These are phyloP conservation scores for Fusarium zealandicum DNA, from an alignment of 2,329 filamentous ascomycete genomes.

Conservation along the genomic window DNA sequence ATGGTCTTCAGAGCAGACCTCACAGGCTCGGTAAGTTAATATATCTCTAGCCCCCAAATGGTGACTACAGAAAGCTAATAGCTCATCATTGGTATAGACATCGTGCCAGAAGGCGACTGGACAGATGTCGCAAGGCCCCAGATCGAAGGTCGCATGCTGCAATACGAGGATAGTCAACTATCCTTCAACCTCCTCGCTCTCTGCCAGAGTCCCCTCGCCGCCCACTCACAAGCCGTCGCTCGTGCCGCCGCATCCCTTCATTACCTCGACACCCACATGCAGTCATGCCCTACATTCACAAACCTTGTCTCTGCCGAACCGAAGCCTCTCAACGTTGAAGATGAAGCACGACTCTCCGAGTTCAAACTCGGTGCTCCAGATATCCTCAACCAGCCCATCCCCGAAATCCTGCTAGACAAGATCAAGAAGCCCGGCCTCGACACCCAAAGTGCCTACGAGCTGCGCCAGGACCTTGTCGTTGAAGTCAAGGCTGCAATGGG, in stretches of 20 bases:
- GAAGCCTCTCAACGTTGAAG: constrained; percentile 33
- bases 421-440: constrained; percentile 17
- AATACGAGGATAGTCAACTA: constrained; percentile 69
- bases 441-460: constrained; percentile 41
- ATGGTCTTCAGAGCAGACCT: constrained; percentile 80
- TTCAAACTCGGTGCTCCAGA: constrained; percentile 42
- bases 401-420: constrained; percentile 20
- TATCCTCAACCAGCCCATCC: constrained; percentile 34
- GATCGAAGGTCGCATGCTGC: constrained; percentile 72
- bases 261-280: constrained; percentile 47
- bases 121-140: constrained; percentile 67
- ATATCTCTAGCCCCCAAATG: no score
- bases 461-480: constrained; percentile 50
- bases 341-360: constrained; percentile 39
- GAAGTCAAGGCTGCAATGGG: constrained; percentile 53
- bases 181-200: constrained; percentile 83
- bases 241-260: constrained; percentile 51
- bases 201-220: constrained; percentile 68
- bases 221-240: constrained; percentile 57
- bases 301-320: constrained; percentile 34
- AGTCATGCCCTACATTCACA: constrained; percentile 28
- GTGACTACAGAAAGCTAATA: no score
- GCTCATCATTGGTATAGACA: constrained; percentile 23
- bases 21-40: constrained; percentile 46
- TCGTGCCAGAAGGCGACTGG: constrained; percentile 62